phyloP scores from a whole-genome alignment of 192 early-diverging fungal genomes.

The Piromyces finnis region DNA sequence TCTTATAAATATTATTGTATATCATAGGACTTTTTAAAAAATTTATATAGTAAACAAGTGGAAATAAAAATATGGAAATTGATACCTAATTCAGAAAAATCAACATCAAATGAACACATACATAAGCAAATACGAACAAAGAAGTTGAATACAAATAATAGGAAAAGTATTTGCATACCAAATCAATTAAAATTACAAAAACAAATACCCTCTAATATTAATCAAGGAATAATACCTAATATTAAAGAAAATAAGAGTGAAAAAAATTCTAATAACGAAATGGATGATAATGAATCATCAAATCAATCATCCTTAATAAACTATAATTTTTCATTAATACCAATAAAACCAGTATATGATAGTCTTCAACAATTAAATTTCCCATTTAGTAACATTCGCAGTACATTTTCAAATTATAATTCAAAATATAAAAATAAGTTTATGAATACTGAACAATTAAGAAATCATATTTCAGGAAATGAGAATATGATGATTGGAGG shows the following conservation, averaged over 20 bases:
- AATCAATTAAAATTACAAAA: too few relatives aligned
- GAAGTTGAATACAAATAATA: not conserved
- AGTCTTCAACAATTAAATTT: not conserved
- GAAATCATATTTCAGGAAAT: too few relatives aligned
- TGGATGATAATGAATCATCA: not conserved
- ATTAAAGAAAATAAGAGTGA: not conserved
- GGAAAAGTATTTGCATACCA: not conserved
- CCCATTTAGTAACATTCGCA: not conserved
- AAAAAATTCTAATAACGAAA: not conserved
- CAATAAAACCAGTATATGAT: not conserved
- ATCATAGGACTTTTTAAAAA: not conserved
- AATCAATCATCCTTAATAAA: not conserved
- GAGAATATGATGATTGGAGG: too few relatives aligned
- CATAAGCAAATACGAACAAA: not conserved
- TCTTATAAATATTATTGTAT: too few relatives aligned
- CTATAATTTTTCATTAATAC: not conserved
- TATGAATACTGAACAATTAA: not conserved
- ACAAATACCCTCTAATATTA: too few relatives aligned
- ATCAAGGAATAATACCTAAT: too few relatives aligned
- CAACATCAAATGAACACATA: not conserved
- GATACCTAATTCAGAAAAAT: not conserved
- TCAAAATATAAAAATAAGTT: not conserved
- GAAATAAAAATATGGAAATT: not conserved
- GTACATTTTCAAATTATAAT: not conserved
- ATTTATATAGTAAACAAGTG: not conserved